phyloP scores from a whole-genome alignment of 257 asterid genomes.

The Striga asiatica region DNA sequence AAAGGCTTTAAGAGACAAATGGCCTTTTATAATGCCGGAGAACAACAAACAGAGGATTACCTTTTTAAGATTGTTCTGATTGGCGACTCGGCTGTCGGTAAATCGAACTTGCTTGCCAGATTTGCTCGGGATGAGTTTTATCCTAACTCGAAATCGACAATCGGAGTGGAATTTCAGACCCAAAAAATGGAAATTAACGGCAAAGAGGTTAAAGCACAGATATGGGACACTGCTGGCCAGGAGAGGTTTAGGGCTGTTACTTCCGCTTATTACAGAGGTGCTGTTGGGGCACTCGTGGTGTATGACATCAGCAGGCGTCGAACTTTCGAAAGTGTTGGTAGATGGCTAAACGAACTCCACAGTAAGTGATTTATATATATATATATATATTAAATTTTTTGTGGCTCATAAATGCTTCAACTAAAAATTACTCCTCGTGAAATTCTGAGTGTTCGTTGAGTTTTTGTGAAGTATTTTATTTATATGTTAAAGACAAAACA shows the following conservation, averaged over 20 bases:
- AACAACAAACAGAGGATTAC: slow-evolving; percentile 68
- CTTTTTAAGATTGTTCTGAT: slow-evolving; percentile 70
- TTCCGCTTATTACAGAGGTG: slow-evolving; percentile 95
- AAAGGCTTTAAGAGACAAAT: slow-evolving; percentile 29
- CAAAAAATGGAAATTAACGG: slow-evolving; percentile 80
- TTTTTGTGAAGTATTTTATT: background rate
- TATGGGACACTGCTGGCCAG: slow-evolving; percentile 99
- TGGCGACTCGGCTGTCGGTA: slow-evolving; percentile 97
- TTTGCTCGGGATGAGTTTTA: slow-evolving; percentile 91
- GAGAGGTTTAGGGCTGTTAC: slow-evolving; percentile 97
- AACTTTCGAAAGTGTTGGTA: slow-evolving; percentile 68
- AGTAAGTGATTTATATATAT: slow-evolving; percentile 39
- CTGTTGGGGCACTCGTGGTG: slow-evolving; percentile 93
- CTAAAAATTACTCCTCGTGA: too few relatives aligned
- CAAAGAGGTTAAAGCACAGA: slow-evolving; percentile 90
- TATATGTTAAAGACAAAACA: background rate
- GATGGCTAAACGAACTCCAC: slow-evolving; percentile 96
- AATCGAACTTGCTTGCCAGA: slow-evolving; percentile 91
- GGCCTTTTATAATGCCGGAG: slow-evolving; percentile 52
- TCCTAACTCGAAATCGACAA: slow-evolving; percentile 84
- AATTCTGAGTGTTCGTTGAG: background rate
- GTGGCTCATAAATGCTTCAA: too few relatives aligned
- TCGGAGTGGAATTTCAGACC: slow-evolving; percentile 96
- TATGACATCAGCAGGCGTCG: slow-evolving; percentile 87
- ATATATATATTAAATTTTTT: too few relatives aligned